phyloP scores from a whole-genome alignment of 768 basidiomycete genomes.

The Terana coerulea region DNA sequence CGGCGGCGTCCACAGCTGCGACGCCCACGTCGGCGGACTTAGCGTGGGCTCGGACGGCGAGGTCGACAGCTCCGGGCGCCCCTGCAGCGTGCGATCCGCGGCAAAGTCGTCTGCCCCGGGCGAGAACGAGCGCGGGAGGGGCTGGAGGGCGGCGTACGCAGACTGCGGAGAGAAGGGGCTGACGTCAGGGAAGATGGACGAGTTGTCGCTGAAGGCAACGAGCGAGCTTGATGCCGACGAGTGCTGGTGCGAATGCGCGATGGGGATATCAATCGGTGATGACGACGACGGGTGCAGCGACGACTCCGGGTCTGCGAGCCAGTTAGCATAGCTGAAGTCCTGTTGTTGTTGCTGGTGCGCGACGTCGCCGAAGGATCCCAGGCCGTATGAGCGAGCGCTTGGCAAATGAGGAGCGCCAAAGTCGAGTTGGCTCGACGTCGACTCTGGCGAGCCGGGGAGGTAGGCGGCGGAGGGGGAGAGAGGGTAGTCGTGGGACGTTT shows the following conservation, averaged over 20 bases:
- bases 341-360: slow-evolving; percentile 24
- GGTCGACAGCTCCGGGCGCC: slow-evolving; percentile 35
- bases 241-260: slow-evolving; percentile 30
- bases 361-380: slow-evolving; percentile 29
- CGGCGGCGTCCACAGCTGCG: slow-evolving; percentile 58
- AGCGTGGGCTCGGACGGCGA: slow-evolving; percentile 60
- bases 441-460: slow-evolving; percentile 37
- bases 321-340: slow-evolving; percentile 42
- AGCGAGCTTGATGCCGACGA: slow-evolving; percentile 30
- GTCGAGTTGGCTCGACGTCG: slow-evolving; percentile 38
- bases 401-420: slow-evolving; percentile 31
- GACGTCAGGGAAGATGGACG: slow-evolving; percentile 42
- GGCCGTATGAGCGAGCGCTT: slow-evolving; percentile 32
- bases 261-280: slow-evolving; percentile 60
- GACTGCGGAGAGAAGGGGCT: slow-evolving; percentile 53
- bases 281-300: slow-evolving; percentile 36
- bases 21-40: slow-evolving; percentile 60
- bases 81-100: slow-evolving; percentile 18
- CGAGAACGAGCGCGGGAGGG: slow-evolving; percentile 57
- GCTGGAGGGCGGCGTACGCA: slow-evolving; percentile 54
- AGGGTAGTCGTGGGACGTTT: slow-evolving; percentile 39
- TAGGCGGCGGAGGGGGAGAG: slow-evolving; percentile 32
- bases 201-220: slow-evolving; percentile 42
- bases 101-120: slow-evolving; percentile 34
- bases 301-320: slow-evolving; percentile 61